Base-by-base conservation (phyloP, 768 basidiomycete species). In the Dioszegia hungarica region DNA sequence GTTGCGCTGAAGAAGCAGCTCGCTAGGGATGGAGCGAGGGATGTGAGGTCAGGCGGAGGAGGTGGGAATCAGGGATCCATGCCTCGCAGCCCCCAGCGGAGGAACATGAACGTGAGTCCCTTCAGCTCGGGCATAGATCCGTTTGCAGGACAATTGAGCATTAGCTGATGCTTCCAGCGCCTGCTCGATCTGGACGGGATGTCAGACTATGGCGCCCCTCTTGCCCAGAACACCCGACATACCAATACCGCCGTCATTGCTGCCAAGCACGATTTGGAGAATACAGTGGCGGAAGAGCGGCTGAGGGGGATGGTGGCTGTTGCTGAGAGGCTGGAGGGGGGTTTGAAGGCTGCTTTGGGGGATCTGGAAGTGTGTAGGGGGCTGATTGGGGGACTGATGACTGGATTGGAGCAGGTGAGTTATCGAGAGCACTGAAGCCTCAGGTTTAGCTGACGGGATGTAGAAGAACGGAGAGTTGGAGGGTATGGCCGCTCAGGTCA, bases 391-490 rank as follows among this genome's bases (percentile, higher is more conserved):
- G 44, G 47, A 25, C 11, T 59, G 11, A 17, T 48, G 14, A 10
- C 17, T 37, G 56, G 62, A 20, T 45, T 43, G 15, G 54, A 56
- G 9, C 31, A 60, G 52, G 67, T 63, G 47, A 40, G 61, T 59
- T 38, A 17, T 40, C n/a, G 19, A 24, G 25, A 38, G 15, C 2
- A 22, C 6, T n/a, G 11, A 19, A n/a, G 36, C 11, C 2, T 24
- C 3, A n/a, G 3, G 33, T 27, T 37, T 38, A 19, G 11, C 17
- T 60, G 19, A 43, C 38, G 52, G 28, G n/a, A 36, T 4, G 25
- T 60, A 89, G 86, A 83, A 82, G 76, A 77, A 79, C 1, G 63
- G 70, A n/a, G 86, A 89, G 54, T 77, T 88, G 3, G 86, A 87
- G 65, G 82, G 80, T 54, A 74, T 81, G 20, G 80, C 81, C 49